These are phyloP conservation scores for Trametes sp. DNA, from an alignment of 1,284 basidiomycete genomes.

Conservation along the genomic window DNA sequence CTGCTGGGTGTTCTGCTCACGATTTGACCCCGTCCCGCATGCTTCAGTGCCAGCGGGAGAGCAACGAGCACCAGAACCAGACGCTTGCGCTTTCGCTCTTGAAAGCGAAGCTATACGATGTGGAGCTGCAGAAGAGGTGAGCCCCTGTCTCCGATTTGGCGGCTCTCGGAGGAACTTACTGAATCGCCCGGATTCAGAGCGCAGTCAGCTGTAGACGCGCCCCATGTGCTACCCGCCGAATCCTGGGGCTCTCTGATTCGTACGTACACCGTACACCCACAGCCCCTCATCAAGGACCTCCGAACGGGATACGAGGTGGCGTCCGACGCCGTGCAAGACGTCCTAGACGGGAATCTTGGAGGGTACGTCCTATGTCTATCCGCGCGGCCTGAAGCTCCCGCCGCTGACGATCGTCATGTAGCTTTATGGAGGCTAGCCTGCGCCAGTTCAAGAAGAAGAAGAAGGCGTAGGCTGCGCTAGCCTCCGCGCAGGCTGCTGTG, in stretches of 20 bases:
- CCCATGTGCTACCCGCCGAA: slow-evolving; percentile 22
- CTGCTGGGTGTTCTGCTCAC: background rate
- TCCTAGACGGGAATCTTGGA: slow-evolving; percentile 29
- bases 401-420: slow-evolving; percentile 4
- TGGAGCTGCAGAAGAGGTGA: slow-evolving; percentile 29
- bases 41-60: slow-evolving; percentile 29
- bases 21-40: background rate
- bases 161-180: background rate
- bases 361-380: slow-evolving; percentile 19
- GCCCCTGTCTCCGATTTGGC: background rate
- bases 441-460: slow-evolving; percentile 30
- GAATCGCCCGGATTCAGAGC: slow-evolving; percentile 12
- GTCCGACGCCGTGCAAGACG: slow-evolving; percentile 21
- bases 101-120: slow-evolving; percentile 29
- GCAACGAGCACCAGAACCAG: slow-evolving; percentile 23
- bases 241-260: slow-evolving; percentile 32
- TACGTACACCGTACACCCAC: slow-evolving; percentile 29
- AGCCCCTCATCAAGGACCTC: slow-evolving; percentile 30
- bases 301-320: slow-evolving; percentile 27
- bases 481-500: background rate
- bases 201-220: slow-evolving; percentile 23
- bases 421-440: slow-evolving; percentile 34
- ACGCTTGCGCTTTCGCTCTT: slow-evolving; percentile 27
- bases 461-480: slow-evolving; percentile 6
- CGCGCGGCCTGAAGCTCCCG: too few species aligned